These are phyloP conservation scores for Solanum etuberosum DNA, from an alignment of 257 asterid species.

Conservation along the genomic window DNA sequence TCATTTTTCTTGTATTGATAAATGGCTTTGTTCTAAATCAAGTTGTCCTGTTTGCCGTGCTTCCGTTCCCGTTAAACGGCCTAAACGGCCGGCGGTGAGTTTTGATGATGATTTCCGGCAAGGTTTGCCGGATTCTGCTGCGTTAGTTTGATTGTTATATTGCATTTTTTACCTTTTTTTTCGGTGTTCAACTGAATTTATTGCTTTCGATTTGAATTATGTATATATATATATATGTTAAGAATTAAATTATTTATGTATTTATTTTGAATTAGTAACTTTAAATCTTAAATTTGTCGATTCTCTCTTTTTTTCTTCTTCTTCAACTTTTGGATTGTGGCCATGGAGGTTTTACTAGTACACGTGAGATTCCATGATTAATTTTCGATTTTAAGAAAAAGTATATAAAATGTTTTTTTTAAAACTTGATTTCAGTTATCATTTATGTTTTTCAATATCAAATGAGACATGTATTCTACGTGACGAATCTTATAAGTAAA, in stretches of 20 bases:
- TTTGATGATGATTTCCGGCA: constrained; percentile 33
- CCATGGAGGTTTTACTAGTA: background rate
- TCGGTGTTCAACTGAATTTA: background rate
- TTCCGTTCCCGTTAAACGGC: constrained; percentile 22
- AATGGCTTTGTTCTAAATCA: constrained; percentile 45
- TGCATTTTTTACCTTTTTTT: background rate
- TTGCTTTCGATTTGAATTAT: background rate
- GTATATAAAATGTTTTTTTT: too few relatives aligned
- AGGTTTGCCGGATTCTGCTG: constrained; percentile 49
- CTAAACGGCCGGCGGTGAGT: background rate
- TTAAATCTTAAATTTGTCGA: background rate
- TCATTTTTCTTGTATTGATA: constrained; percentile 52
- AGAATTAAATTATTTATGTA: background rate
- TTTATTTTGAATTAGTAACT: background rate
- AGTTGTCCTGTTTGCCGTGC: constrained; percentile 71
- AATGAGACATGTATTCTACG: too few relatives aligned
- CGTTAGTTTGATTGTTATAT: constrained; percentile 16
- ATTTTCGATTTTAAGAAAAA: too few relatives aligned
- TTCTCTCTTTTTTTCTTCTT: too few relatives aligned
- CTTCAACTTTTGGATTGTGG: too few relatives aligned
- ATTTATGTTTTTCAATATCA: too few relatives aligned
- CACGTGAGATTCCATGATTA: too few relatives aligned
- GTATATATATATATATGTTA: background rate
- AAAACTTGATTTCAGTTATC: too few relatives aligned
- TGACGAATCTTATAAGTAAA: too few relatives aligned